Base-by-base conservation (phyloP, 2,329 filamentous ascomycete genomes). In the Colletotrichum theobromicola region DNA sequence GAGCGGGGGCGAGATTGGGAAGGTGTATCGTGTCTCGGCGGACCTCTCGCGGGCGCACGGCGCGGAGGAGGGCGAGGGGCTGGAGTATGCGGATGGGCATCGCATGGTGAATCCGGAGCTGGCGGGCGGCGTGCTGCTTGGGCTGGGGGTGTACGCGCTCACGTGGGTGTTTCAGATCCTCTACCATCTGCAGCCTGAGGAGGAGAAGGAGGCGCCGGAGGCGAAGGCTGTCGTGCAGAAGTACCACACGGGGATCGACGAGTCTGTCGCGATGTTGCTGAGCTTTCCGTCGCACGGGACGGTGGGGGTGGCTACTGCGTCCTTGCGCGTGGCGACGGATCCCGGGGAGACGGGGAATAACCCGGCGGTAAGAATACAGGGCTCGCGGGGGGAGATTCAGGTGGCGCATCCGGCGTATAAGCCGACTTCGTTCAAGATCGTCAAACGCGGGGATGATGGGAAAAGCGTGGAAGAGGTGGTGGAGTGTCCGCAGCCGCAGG, bases 101-200 rank as follows among this genome's bases (percentile, higher is more conserved):
- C 92, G 95, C 61, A 95, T 98, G 89, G 87, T 98, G 75, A 97
- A 97, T 83, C 88, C 89, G 21, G 93, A 96, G 78, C 88, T 98
- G 57, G 95, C 95, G 0, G 95, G 95, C 30, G 95, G 95, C 64
- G 93, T 93, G 2, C 86, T 97, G 68, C 89, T 98, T 62, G 95
- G 98, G 83, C 87, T 98, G 69, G 95, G 95, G 73, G 93, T 98
- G 83, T 98, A 98, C 86, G 91, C 94, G 46, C 85, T 98, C 74
- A 97, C 95, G 34, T 98, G 95, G 95, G 90, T 96, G 58, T 97
- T 96, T 88, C 95, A 97, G 84, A 93, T 93, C 58, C 89, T 98
- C 24, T 98, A 98, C 85, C 94, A 95, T 82, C 91, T 94, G 2
- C 93, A 96, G 79, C 88, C 92, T 3, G 88, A 92, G 77, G 88